phyloP scores from a whole-genome alignment of 352 stramenopile species.

The Globisporangium splendens region DNA sequence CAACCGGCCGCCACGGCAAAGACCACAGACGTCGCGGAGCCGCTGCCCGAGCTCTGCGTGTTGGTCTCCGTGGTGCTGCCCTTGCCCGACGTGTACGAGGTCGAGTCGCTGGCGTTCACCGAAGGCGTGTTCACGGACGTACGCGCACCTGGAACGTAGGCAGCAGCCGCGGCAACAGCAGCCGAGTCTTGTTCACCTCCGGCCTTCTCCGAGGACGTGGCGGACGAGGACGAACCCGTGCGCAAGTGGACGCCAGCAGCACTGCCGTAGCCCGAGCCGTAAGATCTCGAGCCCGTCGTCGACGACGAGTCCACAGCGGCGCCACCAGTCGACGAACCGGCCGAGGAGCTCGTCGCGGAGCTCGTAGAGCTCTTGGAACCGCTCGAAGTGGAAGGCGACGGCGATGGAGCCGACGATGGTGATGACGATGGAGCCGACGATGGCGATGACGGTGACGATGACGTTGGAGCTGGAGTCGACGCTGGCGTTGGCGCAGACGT shows the following conservation, averaged over 20 bases:
- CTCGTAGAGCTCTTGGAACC: not conserved
- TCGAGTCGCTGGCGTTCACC: conserved; percentile 10
- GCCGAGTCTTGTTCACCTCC: not conserved
- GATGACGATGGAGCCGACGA: not conserved
- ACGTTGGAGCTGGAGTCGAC: conserved; percentile 9
- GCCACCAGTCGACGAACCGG: conserved; percentile 5
- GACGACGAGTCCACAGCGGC: not conserved
- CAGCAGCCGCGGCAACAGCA: too few species aligned
- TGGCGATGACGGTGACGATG: conserved; percentile 7
- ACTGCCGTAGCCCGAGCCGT: too few species aligned
- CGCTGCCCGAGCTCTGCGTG: conserved; percentile 25
- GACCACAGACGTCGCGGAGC: conserved; percentile 1
- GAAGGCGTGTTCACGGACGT: conserved; percentile 20
- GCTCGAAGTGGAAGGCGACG: not conserved
- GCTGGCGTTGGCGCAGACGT: conserved; percentile 7
- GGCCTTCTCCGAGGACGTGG: conserved; percentile 4
- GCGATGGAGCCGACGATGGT: not conserved
- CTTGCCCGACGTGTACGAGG: conserved; percentile 19
- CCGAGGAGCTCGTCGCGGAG: conserved; percentile 38
- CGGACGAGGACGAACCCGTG: not conserved
- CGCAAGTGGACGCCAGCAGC: too few species aligned
- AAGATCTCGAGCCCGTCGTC: conserved; percentile 6
- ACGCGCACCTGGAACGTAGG: conserved; percentile 4
- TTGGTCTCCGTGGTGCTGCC: conserved; percentile 29
- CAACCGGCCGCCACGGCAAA: conserved; percentile 17